A percentile compares a stretch with the other conserved stretches of the same genome.
phyloP scores from a whole-genome alignment of 176 grass and related monocot genomes.

The Triticum urartu region DNA sequence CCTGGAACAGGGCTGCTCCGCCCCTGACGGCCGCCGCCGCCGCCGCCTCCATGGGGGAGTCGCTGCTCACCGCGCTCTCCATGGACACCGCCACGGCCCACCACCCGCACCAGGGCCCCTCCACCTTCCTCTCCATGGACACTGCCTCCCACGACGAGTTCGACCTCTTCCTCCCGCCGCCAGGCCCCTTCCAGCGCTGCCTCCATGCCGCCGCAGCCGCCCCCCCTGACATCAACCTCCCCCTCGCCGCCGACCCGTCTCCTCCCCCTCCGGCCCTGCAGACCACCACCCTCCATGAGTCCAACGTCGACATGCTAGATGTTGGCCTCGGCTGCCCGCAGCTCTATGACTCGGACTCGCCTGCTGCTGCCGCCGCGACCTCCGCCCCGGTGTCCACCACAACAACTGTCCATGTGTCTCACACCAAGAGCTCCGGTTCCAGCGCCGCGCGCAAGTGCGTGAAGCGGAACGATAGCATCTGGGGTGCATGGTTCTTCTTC shows the following conservation, averaged over 20 bases:
- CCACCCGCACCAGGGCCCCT: conserved; percentile 77
- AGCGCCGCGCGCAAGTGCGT: conserved; percentile 69
- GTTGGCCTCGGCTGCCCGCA: conserved; percentile 69
- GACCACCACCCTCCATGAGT: conserved; percentile 37
- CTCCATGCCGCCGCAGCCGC: conserved; percentile 49
- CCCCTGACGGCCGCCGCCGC: conserved; percentile 12
- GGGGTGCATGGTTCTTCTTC: conserved; percentile 99
- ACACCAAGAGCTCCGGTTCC: conserved; percentile 48
- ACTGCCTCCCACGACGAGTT: conserved; percentile 65
- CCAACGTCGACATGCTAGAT: conserved; percentile 71
- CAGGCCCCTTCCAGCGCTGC: conserved; percentile 56
- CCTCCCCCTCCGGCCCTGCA: conserved; percentile 47
- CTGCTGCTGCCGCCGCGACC: conserved; percentile 3
- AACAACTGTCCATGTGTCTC: conserved; percentile 34
- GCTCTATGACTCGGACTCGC: conserved; percentile 64
- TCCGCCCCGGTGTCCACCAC: background rate
- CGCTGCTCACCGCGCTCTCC: conserved; percentile 90
- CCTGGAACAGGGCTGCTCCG: conserved; percentile 16
- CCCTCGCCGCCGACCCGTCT: conserved; percentile 67
- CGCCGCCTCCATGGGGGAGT: conserved; percentile 68
- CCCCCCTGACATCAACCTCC: conserved; percentile 95
- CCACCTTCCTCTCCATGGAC: conserved; percentile 98
- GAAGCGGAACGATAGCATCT: conserved; percentile 88
- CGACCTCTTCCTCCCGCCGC: conserved; percentile 59
- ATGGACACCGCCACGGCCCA: conserved; percentile 78